Percentiles rank a stretch among this genome's conserved stretches.
Evolutionary conservation across 805 yeast species (phyloP).

Genomic region (Cyberlindnera euphorbiiphila): DNA sequence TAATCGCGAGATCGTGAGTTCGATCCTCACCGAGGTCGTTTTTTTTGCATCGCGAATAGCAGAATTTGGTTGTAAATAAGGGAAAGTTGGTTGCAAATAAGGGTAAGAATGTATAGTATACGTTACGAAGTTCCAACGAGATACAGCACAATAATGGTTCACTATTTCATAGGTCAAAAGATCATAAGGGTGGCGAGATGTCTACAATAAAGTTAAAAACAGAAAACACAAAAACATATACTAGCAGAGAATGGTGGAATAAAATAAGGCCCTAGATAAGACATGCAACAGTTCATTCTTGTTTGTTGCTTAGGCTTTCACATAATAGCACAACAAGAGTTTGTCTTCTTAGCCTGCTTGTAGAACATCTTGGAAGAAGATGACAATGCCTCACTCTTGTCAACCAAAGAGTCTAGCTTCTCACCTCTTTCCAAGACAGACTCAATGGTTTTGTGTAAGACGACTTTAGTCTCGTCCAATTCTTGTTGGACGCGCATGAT

Average conservation of each 20-base stretch:
- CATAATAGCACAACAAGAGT: slow-evolving; percentile 81
- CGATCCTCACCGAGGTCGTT: slow-evolving; percentile 50
- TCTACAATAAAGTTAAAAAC: too few species aligned
- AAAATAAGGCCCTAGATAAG: too few species aligned
- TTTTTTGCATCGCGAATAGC: slow-evolving; percentile 14
- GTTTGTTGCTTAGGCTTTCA: slow-evolving; percentile 32
- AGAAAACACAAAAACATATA: too few species aligned
- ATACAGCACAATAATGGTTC: too few species aligned
- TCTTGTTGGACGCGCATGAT: slow-evolving; percentile 97
- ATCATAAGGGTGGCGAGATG: too few species aligned
- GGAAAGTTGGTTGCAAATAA: background rate
- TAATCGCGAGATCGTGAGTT: slow-evolving; percentile 50
- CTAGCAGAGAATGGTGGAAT: too few species aligned
- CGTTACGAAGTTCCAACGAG: background rate
- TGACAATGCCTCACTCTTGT: slow-evolving; percentile 90
- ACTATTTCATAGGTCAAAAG: too few species aligned
- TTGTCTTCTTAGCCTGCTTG: slow-evolving; percentile 93
- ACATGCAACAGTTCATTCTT: slow-evolving; percentile 1
- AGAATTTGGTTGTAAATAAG: slow-evolving; percentile 2
- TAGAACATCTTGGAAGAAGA: slow-evolving; percentile 89
- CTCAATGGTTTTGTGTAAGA: slow-evolving; percentile 92
- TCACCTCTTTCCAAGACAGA: slow-evolving; percentile 94
- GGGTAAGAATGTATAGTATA: background rate
- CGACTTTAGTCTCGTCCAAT: slow-evolving; percentile 95
- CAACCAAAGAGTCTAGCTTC: slow-evolving; percentile 88